Conservation (phyloP, 805 yeast genomes). For the Kodamaea laetipori region DNA sequence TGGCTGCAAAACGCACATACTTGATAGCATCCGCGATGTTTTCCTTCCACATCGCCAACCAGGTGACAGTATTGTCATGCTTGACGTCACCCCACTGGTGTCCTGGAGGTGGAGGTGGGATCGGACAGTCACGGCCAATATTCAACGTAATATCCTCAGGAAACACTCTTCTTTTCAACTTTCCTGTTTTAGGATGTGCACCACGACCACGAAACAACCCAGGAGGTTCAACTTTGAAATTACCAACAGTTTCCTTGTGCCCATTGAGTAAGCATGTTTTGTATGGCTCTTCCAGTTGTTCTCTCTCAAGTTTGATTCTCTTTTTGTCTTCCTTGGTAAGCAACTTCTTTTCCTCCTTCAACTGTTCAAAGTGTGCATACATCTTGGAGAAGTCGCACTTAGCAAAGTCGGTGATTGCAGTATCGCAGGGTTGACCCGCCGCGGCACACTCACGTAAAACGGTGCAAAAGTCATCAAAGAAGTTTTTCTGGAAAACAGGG, state of each 20-base stretch:
- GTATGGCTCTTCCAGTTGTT: conserved; percentile 74
- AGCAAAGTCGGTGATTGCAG: conserved; percentile 51
- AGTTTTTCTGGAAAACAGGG: conserved; percentile 83
- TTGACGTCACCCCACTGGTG: conserved; percentile 88
- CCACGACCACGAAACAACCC: conserved; percentile 96
- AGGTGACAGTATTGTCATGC: conserved; percentile 87
- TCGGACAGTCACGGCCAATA: conserved; percentile 65
- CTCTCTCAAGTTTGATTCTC: conserved; percentile 67
- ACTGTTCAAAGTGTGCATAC: conserved; percentile 65
- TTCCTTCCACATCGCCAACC: conserved; percentile 98
- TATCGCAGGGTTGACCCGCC: conserved; percentile 29
- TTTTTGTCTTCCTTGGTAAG: conserved; percentile 77
- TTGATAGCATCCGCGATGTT: conserved; percentile 81
- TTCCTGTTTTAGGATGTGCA: conserved; percentile 95
- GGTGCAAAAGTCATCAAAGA: conserved; percentile 72
- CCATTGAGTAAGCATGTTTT: conserved; percentile 83
- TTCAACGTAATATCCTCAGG: conserved; percentile 92
- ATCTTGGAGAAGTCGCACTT: conserved; percentile 81
- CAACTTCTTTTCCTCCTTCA: conserved; percentile 71
- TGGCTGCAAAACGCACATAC: conserved; percentile 89
- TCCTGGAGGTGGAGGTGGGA: conserved; percentile 85
- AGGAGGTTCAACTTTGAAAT: conserved; percentile 94
- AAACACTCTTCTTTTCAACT: conserved; percentile 76
- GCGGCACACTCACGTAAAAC: conserved; percentile 76
- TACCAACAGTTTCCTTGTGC: conserved; percentile 88